These are phyloP conservation scores for Citrus glauca DNA, from an alignment of 345 rosid genomes.

Conservation along the genomic window DNA sequence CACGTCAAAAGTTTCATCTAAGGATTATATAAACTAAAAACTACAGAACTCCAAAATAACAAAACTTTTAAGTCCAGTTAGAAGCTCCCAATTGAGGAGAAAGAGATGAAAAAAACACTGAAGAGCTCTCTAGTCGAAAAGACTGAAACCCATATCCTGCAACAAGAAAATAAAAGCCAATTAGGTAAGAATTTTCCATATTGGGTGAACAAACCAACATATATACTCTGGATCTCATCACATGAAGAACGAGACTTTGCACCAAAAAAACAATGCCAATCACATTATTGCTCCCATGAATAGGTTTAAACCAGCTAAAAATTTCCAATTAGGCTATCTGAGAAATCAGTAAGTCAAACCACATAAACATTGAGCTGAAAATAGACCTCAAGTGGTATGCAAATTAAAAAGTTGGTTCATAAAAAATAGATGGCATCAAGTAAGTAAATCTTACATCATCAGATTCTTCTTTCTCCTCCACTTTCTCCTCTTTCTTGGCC, in stretches of 20 bases:
- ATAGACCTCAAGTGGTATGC: neutral
- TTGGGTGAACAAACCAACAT: neutral
- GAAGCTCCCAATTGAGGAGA: constrained; percentile 5
- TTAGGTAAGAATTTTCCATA: neutral
- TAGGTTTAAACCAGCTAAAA: neutral
- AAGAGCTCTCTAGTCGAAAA: constrained; percentile 38
- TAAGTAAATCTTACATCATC: constrained; percentile 54
- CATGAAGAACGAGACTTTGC: neutral
- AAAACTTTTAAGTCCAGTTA: neutral
- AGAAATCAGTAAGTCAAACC: neutral
- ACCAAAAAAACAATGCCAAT: neutral
- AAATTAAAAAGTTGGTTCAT: neutral
- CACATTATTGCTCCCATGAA: neutral
- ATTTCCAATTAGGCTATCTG: neutral
- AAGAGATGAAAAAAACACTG: neutral
- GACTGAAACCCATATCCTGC: constrained; percentile 70
- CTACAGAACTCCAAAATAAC: constrained; percentile 3
- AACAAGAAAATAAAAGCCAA: neutral
- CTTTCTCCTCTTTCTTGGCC: constrained; percentile 77
- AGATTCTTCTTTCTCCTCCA: constrained; percentile 74
- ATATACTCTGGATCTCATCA: neutral
- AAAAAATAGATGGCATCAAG: no score
- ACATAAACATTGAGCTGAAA: neutral
- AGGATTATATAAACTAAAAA: neutral
- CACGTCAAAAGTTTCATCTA: neutral